Evolutionary conservation across 106 monocot species (phyloP), one percentile per base, ranked within the genome.

Genomic region (Ottelia alismoides): DNA sequence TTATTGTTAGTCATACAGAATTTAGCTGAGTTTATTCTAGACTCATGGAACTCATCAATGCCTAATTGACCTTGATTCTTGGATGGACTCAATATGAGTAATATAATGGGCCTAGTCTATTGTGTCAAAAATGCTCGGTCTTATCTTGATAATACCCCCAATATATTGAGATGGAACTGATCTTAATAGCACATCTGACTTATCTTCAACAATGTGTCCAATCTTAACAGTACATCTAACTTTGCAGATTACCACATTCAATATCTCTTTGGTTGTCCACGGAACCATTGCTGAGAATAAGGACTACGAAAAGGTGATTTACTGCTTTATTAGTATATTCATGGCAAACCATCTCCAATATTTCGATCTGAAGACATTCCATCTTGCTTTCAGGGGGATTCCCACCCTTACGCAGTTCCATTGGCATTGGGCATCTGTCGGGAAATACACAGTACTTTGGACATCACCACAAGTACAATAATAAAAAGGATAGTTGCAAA

Each of bases 391-490:
- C 57, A 57, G 57, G 64, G 56, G 9, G 47, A 52, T 25, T 58
- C 28, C 23, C 57, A 72, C 51, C 72, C 77, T 30, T 77, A 77
- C 54, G 57, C 61, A 47, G 72, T 72, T 35, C 71, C 77, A 30
- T 58, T 68, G 29, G 47, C 35, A 1, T 52, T 77, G 62, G 72
- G 63, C 25, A 77, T 77, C 22, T 67, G 21, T 27, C 35, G 24
- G 20, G 48, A 56, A 24, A 52, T 77, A 12, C 26, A 67, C 25
- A 72, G 72, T 52, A 71, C 77, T 57, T 32, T 72, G n/a, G 72
- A 77, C 57, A 77, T 72, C 18, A 77, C 67, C 30, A 77, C 67
- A 22, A 72, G 62, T 29, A 72, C 77, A 11, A 68, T 77, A 19
- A 72, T 72, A 31, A 67, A 67, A 35, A 72, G 77, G 53, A 77